Evolutionary conservation across 768 basidiomycete genomes (phyloP).

Genomic region (Pulveroboletus frians): DNA sequence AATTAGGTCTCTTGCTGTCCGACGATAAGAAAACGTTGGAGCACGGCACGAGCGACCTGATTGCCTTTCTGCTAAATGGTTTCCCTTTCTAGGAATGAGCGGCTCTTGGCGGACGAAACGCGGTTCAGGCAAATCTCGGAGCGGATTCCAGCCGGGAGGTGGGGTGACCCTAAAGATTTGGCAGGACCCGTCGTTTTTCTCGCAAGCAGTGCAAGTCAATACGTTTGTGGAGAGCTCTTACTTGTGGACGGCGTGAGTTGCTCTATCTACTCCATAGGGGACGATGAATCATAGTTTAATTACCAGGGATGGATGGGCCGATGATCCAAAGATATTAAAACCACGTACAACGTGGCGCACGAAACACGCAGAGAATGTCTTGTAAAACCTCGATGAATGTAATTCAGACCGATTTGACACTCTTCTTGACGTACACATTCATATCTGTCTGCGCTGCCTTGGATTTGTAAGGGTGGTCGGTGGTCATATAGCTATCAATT

Average conservation of each 20-base stretch:
- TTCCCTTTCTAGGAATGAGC: slow-evolving; percentile 50
- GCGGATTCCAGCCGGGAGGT: slow-evolving; percentile 62
- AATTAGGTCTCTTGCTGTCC: slow-evolving; percentile 10
- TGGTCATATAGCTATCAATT: background rate
- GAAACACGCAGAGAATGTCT: background rate
- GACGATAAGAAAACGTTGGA: slow-evolving; percentile 3
- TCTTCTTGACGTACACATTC: slow-evolving; percentile 15
- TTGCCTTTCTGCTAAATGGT: slow-evolving; percentile 11
- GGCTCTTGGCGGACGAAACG: slow-evolving; percentile 55
- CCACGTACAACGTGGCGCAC: background rate
- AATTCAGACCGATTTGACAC: background rate
- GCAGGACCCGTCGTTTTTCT: slow-evolving; percentile 64
- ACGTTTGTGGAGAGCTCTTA: slow-evolving; percentile 63
- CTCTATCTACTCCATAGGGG: slow-evolving; percentile 2
- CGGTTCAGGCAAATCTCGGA: slow-evolving; percentile 65
- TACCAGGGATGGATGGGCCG: slow-evolving; percentile 62
- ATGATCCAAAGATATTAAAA: slow-evolving; percentile 12
- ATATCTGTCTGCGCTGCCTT: slow-evolving; percentile 4
- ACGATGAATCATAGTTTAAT: slow-evolving; percentile 1
- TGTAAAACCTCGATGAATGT: slow-evolving; percentile 2
- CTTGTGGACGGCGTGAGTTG: slow-evolving; percentile 65
- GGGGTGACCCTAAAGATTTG: slow-evolving; percentile 64
- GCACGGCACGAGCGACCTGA: background rate
- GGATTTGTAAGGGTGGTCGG: background rate
- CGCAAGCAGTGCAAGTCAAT: slow-evolving; percentile 58